These are phyloP conservation scores for Triadica sebifera DNA, from an alignment of 345 rosid species.

Conservation along the genomic window DNA sequence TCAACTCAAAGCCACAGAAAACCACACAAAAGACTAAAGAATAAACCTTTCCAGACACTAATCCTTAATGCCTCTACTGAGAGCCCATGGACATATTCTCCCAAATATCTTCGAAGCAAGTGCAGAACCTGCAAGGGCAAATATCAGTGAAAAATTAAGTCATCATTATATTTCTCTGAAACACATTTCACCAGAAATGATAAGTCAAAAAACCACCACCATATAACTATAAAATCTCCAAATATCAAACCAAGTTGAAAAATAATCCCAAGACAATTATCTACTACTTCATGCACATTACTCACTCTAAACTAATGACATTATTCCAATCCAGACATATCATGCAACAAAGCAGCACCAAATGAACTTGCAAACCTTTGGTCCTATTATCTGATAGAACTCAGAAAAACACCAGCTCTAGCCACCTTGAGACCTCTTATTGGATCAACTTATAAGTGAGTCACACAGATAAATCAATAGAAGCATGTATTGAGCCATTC, in stretches of 20 bases:
- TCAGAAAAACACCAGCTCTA: background rate
- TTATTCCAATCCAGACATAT: background rate
- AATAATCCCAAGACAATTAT: background rate
- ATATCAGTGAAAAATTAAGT: background rate
- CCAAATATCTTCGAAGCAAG: conserved; percentile 94
- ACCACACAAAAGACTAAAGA: background rate
- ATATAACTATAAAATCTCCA: background rate
- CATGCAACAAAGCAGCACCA: background rate
- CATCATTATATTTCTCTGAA: background rate
- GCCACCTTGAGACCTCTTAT: background rate
- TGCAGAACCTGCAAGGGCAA: conserved; percentile 65
- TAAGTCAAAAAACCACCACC: background rate
- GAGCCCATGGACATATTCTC: conserved; percentile 95
- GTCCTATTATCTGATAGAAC: background rate
- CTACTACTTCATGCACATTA: background rate
- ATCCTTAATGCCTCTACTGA: conserved; percentile 87
- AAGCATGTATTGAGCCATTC: background rate
- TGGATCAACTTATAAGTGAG: background rate
- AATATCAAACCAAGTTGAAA: background rate
- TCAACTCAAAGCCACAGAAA: background rate
- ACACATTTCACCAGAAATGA: background rate
- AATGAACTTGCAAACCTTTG: background rate
- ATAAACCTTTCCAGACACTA: conserved; percentile 97
- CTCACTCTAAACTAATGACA: background rate
- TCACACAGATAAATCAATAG: background rate